Evolutionary conservation across 495 filamentous ascomycete genomes (phyloP), one percentile per base, ranked within the genome.

Genomic region (Xylaria acuta): DNA sequence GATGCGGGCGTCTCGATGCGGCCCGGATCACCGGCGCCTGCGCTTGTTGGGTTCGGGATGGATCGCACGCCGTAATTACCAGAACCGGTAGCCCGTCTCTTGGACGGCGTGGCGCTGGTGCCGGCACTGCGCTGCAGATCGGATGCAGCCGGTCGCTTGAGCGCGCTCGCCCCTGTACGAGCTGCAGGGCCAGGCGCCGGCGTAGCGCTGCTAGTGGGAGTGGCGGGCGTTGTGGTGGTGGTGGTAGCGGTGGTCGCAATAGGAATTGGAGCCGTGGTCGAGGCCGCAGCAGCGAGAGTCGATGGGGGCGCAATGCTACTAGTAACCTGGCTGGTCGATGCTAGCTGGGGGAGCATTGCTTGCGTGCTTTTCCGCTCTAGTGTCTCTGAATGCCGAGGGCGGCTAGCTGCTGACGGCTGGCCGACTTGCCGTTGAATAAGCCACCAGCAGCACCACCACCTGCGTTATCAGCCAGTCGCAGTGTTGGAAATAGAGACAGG

Each of bases 81-180:
- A 64, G 74, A 76, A 71, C 74, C 75, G 70, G 76, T 76, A 74
- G 77, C 77, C 75, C 77, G 77, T 69, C 76, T 72, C 71, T 79
- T 79, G 64, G 77, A 78, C 73, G 77, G 74, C 72, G 76, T 78
- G 74, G 74, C 77, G 76, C 76, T 79, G 74, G 73, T 63, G 71
- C 77, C 77, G 76, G 77, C 72, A 79, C 62, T 79, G 73, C 74
- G 77, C 74, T 79, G 77, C 76, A 79, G 77, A 74, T 79, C 77
- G 74, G 77, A 74, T 77, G 77, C 75, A 73, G 77, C 77, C 64
- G 77, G 75, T 78, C 77, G 77, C 72, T 79, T 79, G 72, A 77
- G 69, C 45, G 76, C 6, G 63, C 36, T 65, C 51, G 73, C 76
- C 74, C 77, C 76, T 78, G 76, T 76, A 60, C 45, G 64, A 63